phyloP scores from a whole-genome alignment of 148 eudicot species.

The Vaccinium darrowii region DNA sequence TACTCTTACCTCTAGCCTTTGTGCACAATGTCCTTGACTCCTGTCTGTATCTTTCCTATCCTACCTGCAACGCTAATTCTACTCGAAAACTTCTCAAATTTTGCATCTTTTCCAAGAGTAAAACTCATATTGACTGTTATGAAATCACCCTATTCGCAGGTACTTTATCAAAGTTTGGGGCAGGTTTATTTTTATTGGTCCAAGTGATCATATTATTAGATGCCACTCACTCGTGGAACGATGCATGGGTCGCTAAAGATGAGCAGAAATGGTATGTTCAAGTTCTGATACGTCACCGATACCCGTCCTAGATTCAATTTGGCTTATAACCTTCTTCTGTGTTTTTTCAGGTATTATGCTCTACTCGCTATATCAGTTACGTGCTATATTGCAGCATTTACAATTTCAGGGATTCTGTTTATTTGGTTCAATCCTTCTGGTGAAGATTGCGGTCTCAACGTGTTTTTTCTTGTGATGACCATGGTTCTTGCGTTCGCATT shows the following conservation, averaged over 20 bases:
- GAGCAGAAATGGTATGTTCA: conserved; percentile 81
- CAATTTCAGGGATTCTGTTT: conserved; percentile 72
- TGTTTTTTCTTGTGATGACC: conserved; percentile 92
- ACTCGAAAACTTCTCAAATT: neutral
- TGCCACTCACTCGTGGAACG: conserved; percentile 95
- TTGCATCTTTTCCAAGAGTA: neutral
- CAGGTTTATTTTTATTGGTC: conserved; percentile 88
- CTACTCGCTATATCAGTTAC: conserved; percentile 72
- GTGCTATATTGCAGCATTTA: conserved; percentile 79
- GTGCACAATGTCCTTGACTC: neutral
- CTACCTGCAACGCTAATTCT: neutral
- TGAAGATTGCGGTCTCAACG: conserved; percentile 87
- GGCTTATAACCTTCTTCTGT: conserved; percentile 13
- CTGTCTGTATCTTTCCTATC: neutral
- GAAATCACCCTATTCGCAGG: conserved; percentile 45
- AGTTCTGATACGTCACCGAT: conserved; percentile 17
- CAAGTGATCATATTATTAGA: conserved; percentile 90
- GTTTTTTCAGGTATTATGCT: conserved; percentile 78
- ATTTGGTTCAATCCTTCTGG: conserved; percentile 98
- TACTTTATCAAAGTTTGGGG: conserved; percentile 81
- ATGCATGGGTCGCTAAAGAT: conserved; percentile 98
- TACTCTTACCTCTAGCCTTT: neutral
- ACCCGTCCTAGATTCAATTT: neutral
- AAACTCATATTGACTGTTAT: neutral
- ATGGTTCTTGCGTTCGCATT: conserved; percentile 78